phyloP scores from a whole-genome alignment of 2,329 filamentous ascomycete genomes.

The Colletotrichum euphorbiae region DNA sequence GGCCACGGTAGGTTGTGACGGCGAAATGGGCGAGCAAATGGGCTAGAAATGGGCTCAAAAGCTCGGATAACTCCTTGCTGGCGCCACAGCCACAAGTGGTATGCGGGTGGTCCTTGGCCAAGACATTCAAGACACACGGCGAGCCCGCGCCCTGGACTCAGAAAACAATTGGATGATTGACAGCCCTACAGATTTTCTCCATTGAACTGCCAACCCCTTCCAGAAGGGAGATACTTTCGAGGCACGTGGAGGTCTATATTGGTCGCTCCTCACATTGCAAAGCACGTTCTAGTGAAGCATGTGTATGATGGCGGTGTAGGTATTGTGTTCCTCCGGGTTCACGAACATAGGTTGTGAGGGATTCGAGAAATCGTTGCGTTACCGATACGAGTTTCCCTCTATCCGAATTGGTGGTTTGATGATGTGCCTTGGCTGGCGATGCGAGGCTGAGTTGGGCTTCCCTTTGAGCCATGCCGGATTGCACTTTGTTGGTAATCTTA shows the following conservation, averaged over 20 bases:
- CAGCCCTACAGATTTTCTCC: constrained; percentile 18
- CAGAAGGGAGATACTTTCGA: background rate
- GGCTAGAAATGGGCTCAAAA: constrained; percentile 25
- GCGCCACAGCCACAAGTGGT: constrained; percentile 33
- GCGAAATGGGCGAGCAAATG: constrained; percentile 3
- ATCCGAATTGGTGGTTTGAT: too few species aligned
- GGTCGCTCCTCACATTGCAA: background rate
- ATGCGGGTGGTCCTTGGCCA: constrained; percentile 26
- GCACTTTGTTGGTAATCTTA: too few species aligned
- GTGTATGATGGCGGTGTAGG: too few species aligned
- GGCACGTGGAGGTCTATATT: background rate
- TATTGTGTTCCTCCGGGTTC: too few species aligned
- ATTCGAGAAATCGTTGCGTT: too few species aligned
- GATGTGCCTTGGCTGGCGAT: too few species aligned
- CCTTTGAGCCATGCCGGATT: too few species aligned
- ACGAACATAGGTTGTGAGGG: too few species aligned
- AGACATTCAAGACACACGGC: constrained; percentile 9
- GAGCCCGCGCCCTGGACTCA: constrained; percentile 1
- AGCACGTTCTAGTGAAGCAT: background rate
- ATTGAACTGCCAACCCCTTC: background rate
- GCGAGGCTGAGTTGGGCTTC: too few species aligned
- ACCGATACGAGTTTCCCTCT: too few species aligned
- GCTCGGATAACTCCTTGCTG: constrained; percentile 22
- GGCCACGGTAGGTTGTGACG: constrained; percentile 15
- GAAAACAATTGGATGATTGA: constrained; percentile 5